Percentiles rank a stretch among this genome's conserved stretches.
phyloP scores from a whole-genome alignment of 148 eudicot genomes.

The Mesembryanthemum crystallinum region DNA sequence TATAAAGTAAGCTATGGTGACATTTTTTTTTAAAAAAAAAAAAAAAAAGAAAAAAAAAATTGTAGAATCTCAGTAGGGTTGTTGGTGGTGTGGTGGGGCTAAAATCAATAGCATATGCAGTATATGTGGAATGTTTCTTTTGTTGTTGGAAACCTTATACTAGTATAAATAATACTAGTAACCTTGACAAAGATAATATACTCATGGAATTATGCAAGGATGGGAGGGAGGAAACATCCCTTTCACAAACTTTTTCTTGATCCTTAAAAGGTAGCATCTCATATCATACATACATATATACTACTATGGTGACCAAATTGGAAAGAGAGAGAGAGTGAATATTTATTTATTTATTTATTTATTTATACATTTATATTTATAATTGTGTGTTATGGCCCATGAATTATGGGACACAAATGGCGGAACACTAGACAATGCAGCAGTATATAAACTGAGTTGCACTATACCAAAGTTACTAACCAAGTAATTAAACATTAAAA shows the following conservation, averaged over 20 bases:
- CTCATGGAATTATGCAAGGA: too few species aligned
- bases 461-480: slow-evolving; percentile 7
- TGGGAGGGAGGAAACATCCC: slow-evolving; percentile 16
- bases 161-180: background rate
- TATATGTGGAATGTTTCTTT: slow-evolving; percentile 19
- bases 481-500: too few species aligned
- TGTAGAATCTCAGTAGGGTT: background rate
- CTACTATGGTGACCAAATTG: background rate
- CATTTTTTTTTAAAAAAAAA: too few species aligned
- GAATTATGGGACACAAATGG: slow-evolving; percentile 18
- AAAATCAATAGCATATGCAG: slow-evolving; percentile 4
- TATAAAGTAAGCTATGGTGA: too few species aligned
- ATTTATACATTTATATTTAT: background rate
- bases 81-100: slow-evolving; percentile 6
- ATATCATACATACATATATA: background rate
- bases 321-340: slow-evolving; percentile 15
- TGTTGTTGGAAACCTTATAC: slow-evolving; percentile 4
- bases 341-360: background rate
- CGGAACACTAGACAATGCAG: slow-evolving; percentile 31
- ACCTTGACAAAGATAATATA: background rate
- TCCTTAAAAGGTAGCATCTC: background rate
- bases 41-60: too few species aligned
- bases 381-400: slow-evolving; percentile 10
- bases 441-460: slow-evolving; percentile 2
- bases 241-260: slow-evolving; percentile 12